Evolutionary conservation across 176 grass and related monocot genomes (phyloP), one percentile per base, ranked within the genome.

Genomic region (Eragrostis nindensis): DNA sequence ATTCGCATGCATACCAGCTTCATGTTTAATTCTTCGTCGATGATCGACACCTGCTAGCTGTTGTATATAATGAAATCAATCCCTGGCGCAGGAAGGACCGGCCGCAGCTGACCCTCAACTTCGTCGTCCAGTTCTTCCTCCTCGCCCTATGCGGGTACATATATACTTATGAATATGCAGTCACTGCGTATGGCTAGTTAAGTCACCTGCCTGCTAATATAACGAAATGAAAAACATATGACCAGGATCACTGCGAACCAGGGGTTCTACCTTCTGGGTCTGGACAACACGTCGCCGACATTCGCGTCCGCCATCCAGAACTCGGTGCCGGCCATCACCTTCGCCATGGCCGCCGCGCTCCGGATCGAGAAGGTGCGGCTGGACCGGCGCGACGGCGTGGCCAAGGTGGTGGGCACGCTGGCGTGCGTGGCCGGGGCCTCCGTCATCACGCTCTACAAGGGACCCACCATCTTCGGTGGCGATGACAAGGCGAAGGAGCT

Each of bases 231-330:
- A n/a, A n/a, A n/a, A n/a, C n/a, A n/a, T n/a, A n/a, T n/a, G n/a
- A n/a, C n/a, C n/a, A n/a, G 93, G 10, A 99, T 99, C 69, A 99
- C 96, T 0, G 90, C 93, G 12, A 99, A 99, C 89, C 96, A 99
- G 29, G 96, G 96, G 0, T 99, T 99, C 87, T 99, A 99, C 87
- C 90, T 99, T 0, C 86, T 99, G 2, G 96, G 96, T 12, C 80
- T 99, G 2, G 96, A 99, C 70, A 90, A 99, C 84, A 99, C 96
- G 1, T 95, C 96, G 0, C 96, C 96, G 0, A 99, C 96, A 7
- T 99, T 99, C 71, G 96, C 96, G 53, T 99, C 96, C 5, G 96
- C 96, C 7, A 99, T 99, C 77, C 96, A 99, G 73, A 99, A 99
- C 88, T 99, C 96, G 1, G 93, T 99, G 10, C 96, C 96, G 2